These are phyloP conservation scores for Hymenotorrendiella dingleyae DNA, from an alignment of 2,329 filamentous ascomycete genomes.

Conservation along the genomic window DNA sequence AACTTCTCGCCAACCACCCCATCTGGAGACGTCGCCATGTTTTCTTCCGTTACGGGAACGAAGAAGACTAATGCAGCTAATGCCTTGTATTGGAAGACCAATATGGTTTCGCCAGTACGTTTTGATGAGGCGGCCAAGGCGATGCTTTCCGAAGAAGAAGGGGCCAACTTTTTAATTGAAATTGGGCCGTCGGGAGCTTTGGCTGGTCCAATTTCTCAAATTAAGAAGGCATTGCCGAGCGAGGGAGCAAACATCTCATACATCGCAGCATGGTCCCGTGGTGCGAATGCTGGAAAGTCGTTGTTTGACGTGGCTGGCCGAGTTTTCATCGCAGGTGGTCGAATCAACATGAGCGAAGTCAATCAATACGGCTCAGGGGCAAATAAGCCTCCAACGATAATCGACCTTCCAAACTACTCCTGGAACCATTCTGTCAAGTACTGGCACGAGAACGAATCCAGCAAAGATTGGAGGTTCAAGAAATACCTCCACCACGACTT, in stretches of 20 bases:
- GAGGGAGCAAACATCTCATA: no score
- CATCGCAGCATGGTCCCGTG: constrained; percentile 40
- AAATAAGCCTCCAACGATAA: constrained; percentile 26
- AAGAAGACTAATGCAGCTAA: not conserved
- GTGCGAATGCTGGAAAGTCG: constrained; percentile 40
- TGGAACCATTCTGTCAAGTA: constrained; percentile 48
- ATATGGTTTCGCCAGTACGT: constrained; percentile 15
- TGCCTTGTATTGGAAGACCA: constrained; percentile 13
- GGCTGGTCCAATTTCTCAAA: constrained; percentile 26
- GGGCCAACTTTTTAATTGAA: constrained; percentile 21
- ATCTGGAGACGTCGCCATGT: not conserved
- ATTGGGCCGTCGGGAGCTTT: constrained; percentile 32
- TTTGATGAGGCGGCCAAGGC: constrained; percentile 9
- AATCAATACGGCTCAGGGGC: no score
- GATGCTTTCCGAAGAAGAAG: constrained; percentile 1
- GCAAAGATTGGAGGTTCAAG: constrained; percentile 39
- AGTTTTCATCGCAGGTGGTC: no score
- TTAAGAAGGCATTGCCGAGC: constrained; percentile 24
- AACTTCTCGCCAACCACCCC: no score
- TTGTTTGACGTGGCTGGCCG: constrained; percentile 36
- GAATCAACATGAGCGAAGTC: no score
- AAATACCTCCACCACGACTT: constrained; percentile 38
- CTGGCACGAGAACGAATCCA: constrained; percentile 47
- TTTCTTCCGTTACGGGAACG: no score
- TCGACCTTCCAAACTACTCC: constrained; percentile 42